These are phyloP conservation scores for Lactarius pseudohatsudake DNA, from an alignment of 768 basidiomycete genomes.

Conservation along the genomic window DNA sequence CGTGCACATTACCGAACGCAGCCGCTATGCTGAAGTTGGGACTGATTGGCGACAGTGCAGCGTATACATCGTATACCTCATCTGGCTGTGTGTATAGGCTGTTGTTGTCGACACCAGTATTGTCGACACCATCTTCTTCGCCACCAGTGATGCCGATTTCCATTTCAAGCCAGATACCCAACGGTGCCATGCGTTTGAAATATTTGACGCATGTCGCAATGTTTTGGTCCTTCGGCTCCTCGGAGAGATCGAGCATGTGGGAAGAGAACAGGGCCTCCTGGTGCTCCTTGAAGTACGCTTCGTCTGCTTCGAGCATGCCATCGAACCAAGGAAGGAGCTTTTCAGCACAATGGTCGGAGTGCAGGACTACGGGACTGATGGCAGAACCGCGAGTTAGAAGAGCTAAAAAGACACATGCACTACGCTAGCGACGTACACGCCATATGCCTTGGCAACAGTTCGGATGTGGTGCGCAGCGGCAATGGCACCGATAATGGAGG, in stretches of 20 bases:
- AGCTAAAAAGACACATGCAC: slow-evolving; percentile 3
- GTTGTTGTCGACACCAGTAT: slow-evolving; percentile 91
- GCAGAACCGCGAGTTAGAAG: slow-evolving; percentile 13
- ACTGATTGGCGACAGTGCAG: slow-evolving; percentile 76
- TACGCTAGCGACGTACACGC: slow-evolving; percentile 63
- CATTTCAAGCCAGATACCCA: slow-evolving; percentile 99
- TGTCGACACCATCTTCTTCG: slow-evolving; percentile 99
- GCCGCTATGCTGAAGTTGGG: slow-evolving; percentile 98
- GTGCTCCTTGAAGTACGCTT: slow-evolving; percentile 89
- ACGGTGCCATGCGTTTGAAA: slow-evolving; percentile 90
- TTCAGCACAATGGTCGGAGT: slow-evolving; percentile 98
- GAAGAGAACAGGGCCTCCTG: slow-evolving; percentile 89
- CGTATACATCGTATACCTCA: slow-evolving; percentile 90
- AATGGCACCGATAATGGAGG: slow-evolving; percentile 88
- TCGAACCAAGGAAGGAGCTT: slow-evolving; percentile 99
- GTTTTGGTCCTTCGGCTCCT: slow-evolving; percentile 90
- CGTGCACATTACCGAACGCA: slow-evolving; percentile 98
- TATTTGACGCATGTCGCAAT: slow-evolving; percentile 92
- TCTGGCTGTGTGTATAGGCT: slow-evolving; percentile 96
- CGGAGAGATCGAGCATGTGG: slow-evolving; percentile 99
- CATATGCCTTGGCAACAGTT: slow-evolving; percentile 83
- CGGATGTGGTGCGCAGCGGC: slow-evolving; percentile 93
- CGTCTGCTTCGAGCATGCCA: slow-evolving; percentile 96
- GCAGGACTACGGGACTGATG: slow-evolving; percentile 86
- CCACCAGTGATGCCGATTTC: slow-evolving; percentile 99